Percentiles rank a stretch among this genome's conserved stretches.
These are phyloP conservation scores for Schoenoplectus tabernaemontani DNA, from an alignment of 202 grass and related monocot species.

Conservation along the genomic window DNA sequence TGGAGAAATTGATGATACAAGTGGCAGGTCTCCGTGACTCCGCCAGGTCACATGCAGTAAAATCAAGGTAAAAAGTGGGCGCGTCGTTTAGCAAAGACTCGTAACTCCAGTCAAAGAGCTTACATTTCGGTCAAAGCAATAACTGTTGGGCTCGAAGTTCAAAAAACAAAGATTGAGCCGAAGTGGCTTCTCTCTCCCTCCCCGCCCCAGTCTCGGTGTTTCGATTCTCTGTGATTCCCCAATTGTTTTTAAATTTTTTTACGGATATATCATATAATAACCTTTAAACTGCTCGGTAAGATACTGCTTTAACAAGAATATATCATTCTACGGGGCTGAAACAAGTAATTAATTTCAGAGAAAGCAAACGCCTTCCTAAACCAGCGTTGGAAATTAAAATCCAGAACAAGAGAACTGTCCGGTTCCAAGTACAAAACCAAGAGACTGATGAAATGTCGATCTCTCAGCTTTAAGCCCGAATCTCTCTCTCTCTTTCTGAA, in stretches of 20 bases:
- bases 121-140: conserved; percentile 8
- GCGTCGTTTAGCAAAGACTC: background rate
- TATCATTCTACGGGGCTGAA: background rate
- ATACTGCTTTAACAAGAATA: too few relatives aligned
- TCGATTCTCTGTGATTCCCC: conserved; percentile 13
- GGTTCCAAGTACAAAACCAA: background rate
- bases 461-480: background rate
- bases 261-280: too few relatives aligned
- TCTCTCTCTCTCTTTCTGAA: background rate
- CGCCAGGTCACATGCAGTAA: background rate
- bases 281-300: too few relatives aligned
- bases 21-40: too few relatives aligned
- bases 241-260: background rate
- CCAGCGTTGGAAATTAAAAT: background rate
- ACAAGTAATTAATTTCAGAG: background rate
- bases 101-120: background rate
- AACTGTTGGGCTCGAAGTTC: conserved; percentile 15
- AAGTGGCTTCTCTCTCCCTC: background rate
- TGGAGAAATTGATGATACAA: background rate
- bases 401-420: background rate
- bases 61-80: background rate
- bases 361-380: background rate
- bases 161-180: conserved; percentile 1
- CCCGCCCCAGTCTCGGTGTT: background rate
- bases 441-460: background rate